A percentile compares a stretch with the other conserved stretches of the same genome.
These are phyloP conservation scores for Solanum lycopersicoides DNA, from an alignment of 257 asterid genomes.

Conservation along the genomic window DNA sequence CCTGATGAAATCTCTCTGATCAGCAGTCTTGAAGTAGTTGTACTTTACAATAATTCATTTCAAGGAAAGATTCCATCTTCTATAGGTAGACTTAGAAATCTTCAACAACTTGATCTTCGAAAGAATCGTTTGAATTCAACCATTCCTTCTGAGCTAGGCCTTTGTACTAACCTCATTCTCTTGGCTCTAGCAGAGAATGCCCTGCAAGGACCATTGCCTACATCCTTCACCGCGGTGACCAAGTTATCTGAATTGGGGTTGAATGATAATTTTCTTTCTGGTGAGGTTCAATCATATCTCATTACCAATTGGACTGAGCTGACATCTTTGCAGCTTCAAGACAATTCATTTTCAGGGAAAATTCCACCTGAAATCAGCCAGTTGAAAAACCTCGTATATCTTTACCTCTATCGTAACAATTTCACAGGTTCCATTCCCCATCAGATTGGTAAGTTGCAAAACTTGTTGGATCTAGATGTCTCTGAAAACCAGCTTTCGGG, in stretches of 20 bases:
- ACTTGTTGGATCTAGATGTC: not conserved
- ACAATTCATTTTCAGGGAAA: not conserved
- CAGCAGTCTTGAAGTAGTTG: not conserved
- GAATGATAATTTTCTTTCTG: not conserved
- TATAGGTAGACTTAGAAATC: not conserved
- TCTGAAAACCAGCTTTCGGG: not conserved
- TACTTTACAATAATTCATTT: not conserved
- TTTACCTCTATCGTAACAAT: not conserved
- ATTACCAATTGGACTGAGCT: not conserved
- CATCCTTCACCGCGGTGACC: not conserved
- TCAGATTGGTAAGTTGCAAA: not conserved
- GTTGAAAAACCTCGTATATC: not conserved
- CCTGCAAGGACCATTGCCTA: not conserved
- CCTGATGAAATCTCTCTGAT: not conserved
- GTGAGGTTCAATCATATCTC: not conserved
- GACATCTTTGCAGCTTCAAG: not conserved
- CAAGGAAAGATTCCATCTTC: not conserved
- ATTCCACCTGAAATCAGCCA: not conserved
- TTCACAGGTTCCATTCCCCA: not conserved
- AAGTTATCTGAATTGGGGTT: rapidly evolving
- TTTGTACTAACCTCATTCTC: not conserved
- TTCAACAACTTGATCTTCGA: not conserved
- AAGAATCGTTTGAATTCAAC: not conserved
- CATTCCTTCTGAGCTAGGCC: not conserved
- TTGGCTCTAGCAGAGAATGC: not conserved